Evolutionary conservation across 208 protist genomes (phyloP), one percentile per base, ranked within the genome.

Genomic region (Crithidia brevicula): DNA sequence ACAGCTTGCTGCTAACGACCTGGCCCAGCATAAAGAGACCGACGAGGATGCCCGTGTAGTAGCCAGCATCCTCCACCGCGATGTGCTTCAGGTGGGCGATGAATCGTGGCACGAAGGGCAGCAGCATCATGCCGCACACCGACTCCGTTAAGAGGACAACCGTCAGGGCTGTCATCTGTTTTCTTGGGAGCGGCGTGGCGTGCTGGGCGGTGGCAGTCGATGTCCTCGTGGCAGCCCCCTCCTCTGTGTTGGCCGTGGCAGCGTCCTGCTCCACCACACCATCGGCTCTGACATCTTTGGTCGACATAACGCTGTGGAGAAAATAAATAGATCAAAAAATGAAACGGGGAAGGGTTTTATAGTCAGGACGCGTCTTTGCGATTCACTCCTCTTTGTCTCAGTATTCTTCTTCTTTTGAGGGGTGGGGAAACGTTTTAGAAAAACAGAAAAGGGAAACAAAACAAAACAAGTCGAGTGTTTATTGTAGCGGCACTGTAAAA

Each of bases 21-120:
- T 93, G 87, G 1, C 90, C 90, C 25, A 93, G 63, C 86, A 95
- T 93, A 54, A 92, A 95, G 23, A 88, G 69, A 34, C 87, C 82
- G 3, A 95, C 72, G 9, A 92, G 75, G 42, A 88, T 62, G 7
- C 90, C 90, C 0, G 83, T 75, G 23, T 79, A 62, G 60, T 91
- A 90, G 36, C 90, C 90, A 7, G 90, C 56, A 11, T 62, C 56
- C 40, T 62, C 69, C 31, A 84, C 50, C 5, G 86, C 70, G 3
- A 73, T 51, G 1, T 68, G 28, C 50, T 83, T 66, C 15, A 95
- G 36, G 53, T 79, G 77, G 3, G 85, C 65, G 3, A 95, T 82
- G 40, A 88, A 82, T 20, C 85, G 65, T 8, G 79, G 83, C 1
- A 92, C 83, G 67, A 92, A 95, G 3, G 90, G 90, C 34, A 95